Conservation (phyloP, 306 rosid genomes). For the Senna siamea region DNA sequence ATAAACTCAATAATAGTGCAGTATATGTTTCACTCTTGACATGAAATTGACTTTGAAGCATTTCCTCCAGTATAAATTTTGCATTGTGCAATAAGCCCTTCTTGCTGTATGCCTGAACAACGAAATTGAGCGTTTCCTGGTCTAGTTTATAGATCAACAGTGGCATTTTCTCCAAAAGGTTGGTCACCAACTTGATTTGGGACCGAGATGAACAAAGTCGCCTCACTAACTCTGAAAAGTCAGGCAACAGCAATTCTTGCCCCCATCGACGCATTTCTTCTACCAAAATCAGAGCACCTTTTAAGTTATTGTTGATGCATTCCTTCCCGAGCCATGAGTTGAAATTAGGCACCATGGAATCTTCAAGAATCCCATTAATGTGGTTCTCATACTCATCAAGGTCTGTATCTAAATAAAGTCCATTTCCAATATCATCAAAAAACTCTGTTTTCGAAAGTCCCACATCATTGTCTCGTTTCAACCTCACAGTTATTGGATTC, state of each 20-base stretch:
- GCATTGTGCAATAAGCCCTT: slow-evolving; percentile 62
- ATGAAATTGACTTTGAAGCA: slow-evolving; percentile 55
- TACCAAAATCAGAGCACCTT: slow-evolving; percentile 55
- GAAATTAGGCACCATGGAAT: slow-evolving; percentile 64
- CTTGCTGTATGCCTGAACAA: slow-evolving; percentile 66
- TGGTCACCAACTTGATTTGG: slow-evolving; percentile 41
- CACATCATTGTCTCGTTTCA: slow-evolving; percentile 74
- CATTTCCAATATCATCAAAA: slow-evolving; percentile 83
- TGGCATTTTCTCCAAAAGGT: slow-evolving; percentile 58
- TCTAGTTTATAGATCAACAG: slow-evolving; percentile 56
- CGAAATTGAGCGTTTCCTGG: slow-evolving; percentile 60
- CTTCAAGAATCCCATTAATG: slow-evolving; percentile 58
- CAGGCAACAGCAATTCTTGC: slow-evolving; percentile 64
- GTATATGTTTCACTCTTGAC: slow-evolving; percentile 65
- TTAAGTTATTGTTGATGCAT: slow-evolving; percentile 51
- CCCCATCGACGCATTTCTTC: slow-evolving; percentile 81
- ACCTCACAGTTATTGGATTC: slow-evolving; percentile 61
- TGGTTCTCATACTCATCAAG: slow-evolving; percentile 71
- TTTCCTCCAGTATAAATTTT: slow-evolving; percentile 53
- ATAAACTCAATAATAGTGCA: slow-evolving; percentile 56
- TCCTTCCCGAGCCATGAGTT: slow-evolving; percentile 50
- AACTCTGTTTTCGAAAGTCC: slow-evolving; percentile 70
- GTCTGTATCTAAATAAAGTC: slow-evolving; percentile 88
- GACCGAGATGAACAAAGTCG: slow-evolving; percentile 59
- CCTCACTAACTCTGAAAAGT: slow-evolving; percentile 54